phyloP scores from a whole-genome alignment of 2,329 filamentous ascomycete genomes.

The Diaporthe amygdali region DNA sequence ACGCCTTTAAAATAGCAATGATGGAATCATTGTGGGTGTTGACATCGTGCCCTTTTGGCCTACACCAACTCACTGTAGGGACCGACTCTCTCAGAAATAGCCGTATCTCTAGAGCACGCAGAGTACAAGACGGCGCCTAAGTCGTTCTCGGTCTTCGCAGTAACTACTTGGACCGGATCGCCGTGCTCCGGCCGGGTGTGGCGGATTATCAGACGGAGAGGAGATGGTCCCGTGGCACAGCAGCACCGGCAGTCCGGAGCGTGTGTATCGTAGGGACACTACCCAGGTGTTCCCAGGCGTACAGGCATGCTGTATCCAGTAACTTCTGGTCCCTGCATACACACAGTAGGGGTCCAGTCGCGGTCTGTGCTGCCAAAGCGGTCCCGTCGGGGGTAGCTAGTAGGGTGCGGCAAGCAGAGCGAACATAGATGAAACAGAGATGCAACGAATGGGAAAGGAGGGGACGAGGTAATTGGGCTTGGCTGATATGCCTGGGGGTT shows the following conservation, averaged over 20 bases:
- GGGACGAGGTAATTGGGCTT: not conserved
- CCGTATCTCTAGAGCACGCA: no score
- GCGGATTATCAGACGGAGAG: slow-evolving; percentile 5
- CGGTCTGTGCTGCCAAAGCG: slow-evolving; percentile 7
- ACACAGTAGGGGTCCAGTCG: not conserved
- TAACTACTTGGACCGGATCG: not conserved
- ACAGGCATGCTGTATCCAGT: not conserved
- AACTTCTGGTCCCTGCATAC: slow-evolving; percentile 12
- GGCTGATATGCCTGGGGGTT: not conserved
- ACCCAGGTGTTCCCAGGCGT: not conserved
- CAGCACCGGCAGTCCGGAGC: slow-evolving; percentile 1
- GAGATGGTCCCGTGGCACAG: not conserved
- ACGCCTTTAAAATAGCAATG: no score
- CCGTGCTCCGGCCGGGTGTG: not conserved
- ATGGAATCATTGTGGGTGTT: no score
- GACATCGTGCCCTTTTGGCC: no score
- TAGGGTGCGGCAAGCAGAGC: not conserved
- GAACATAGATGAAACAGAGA: slow-evolving; percentile 15
- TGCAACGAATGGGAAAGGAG: slow-evolving; percentile 7
- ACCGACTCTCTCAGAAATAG: no score
- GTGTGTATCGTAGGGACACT: not conserved
- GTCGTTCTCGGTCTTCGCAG: not conserved
- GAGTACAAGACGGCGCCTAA: not conserved
- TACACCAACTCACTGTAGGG: no score
- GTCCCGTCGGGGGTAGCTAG: not conserved